Base-by-base conservation (phyloP, 2,329 filamentous ascomycete species). In the Orbilia brochopaga region DNA sequence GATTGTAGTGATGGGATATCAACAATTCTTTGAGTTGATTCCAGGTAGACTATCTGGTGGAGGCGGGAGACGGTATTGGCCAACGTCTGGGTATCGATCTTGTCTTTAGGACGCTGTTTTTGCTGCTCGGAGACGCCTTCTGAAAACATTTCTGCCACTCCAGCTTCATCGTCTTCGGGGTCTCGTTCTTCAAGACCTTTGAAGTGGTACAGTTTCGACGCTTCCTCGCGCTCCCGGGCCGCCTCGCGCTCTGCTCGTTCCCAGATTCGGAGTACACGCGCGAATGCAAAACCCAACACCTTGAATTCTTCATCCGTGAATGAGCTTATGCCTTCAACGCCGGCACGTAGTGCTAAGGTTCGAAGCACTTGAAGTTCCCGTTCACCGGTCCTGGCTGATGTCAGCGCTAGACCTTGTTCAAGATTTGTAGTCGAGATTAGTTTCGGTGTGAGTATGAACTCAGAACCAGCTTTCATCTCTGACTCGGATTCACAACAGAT, bases 81-180 rank as follows among this genome's bases (percentile, higher is more conserved):
- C 13, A 72, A 24, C 13, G 17, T 42, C 15, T 65, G 60, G 2
- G 61, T 44, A 32, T 72, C 58, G 23, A 65, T 48, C 5, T 24
- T 44, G n/a, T 44, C 42, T 15, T 65, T 65, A 24, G 23, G 19
- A 6, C 24, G 35, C 19, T 55, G 30, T 11, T 50, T 42, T 17
- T 23, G 17, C 8, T 35, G 13, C 48, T 51, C 57, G 7, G 42
- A 23, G 4, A 2, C 8, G 1, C 50, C 44, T 37, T 65, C 67
- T 10, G 67, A 72, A 21, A 72, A 72, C 67, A 72, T 72, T 10
- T 72, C 67, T 2, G 42, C 56, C 35, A 72, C 50, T 24, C 60
- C 67, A 37, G 67, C 67, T 46, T 72, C 67, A 27, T 72, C 67
- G 40, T 72, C 67, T 17, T 72, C 67, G 27, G 67, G 67, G 35